These are phyloP conservation scores for Melastoma malabathricum DNA, from an alignment of 345 rosid genomes.

Conservation along the genomic window DNA sequence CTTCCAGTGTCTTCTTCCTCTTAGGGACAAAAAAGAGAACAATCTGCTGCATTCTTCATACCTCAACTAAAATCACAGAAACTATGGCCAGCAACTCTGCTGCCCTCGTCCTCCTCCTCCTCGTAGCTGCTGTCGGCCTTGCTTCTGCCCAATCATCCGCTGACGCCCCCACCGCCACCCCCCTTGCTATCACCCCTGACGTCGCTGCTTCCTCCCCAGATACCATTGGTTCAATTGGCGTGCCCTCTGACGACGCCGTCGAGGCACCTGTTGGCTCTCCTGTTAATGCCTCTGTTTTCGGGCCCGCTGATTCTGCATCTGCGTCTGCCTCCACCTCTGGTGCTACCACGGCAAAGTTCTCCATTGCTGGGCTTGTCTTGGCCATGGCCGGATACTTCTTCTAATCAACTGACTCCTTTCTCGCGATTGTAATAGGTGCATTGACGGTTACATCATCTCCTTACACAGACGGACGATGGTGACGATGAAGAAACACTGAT, in stretches of 20 bases:
- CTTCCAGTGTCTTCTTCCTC: slow-evolving; percentile 3
- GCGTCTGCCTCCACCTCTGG: background rate
- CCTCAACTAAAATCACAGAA: background rate
- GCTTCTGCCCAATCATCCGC: slow-evolving; percentile 4
- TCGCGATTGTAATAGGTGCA: background rate
- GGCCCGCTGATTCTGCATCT: background rate
- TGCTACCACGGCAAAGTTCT: slow-evolving; percentile 1
- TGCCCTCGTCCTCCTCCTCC: slow-evolving; percentile 5
- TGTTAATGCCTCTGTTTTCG: background rate
- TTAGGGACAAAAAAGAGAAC: background rate
- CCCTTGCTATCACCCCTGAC: background rate
- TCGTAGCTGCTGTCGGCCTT: background rate
- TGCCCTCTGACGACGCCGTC: background rate
- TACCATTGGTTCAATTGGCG: background rate
- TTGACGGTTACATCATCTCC: too few relatives aligned
- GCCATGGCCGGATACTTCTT: slow-evolving; percentile 7
- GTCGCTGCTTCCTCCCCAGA: background rate
- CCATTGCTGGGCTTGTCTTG: background rate
- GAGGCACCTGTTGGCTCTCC: slow-evolving; percentile 9
- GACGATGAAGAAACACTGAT: too few relatives aligned
- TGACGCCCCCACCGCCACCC: background rate
- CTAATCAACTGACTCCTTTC: background rate
- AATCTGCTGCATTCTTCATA: slow-evolving; percentile 1
- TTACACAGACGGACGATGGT: too few relatives aligned
- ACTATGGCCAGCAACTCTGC: slow-evolving; percentile 7